phyloP scores from a whole-genome alignment of 2,329 filamentous ascomycete species.

The Alternaria incomplexa region DNA sequence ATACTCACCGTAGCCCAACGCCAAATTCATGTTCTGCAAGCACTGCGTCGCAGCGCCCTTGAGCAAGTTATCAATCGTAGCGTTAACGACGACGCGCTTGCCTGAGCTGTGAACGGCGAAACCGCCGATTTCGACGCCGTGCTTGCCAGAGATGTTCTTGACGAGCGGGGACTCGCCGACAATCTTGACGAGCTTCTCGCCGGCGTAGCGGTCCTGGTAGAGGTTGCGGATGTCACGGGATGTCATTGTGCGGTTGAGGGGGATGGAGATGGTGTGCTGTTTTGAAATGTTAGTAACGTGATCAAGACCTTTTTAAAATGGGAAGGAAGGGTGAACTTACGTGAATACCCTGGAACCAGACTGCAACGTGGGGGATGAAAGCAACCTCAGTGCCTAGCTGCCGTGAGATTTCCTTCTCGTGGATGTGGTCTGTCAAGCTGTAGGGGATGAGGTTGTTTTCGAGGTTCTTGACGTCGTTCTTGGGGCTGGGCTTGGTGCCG shows the following conservation, averaged over 20 bases:
- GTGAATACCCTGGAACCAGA: constrained; percentile 95
- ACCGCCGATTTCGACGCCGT: constrained; percentile 91
- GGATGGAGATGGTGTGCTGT: constrained; percentile 85
- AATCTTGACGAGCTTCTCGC: constrained; percentile 93
- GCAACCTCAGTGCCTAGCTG: constrained; percentile 78
- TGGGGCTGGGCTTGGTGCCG: constrained; percentile 90
- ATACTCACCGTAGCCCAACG: constrained; percentile 86
- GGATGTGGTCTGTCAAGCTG: constrained; percentile 90
- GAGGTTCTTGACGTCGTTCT: constrained; percentile 87
- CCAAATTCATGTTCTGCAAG: constrained; percentile 93
- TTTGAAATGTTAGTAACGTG: background rate
- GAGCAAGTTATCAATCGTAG: constrained; percentile 90
- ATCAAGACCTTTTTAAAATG: background rate
- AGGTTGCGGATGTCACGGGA: constrained; percentile 91
- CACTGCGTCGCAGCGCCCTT: constrained; percentile 95
- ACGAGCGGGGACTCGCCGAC: constrained; percentile 86
- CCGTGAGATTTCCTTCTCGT: constrained; percentile 85
- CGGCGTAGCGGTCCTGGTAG: constrained; percentile 95
- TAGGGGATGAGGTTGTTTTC: constrained; percentile 90
- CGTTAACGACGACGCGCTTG: constrained; percentile 91
- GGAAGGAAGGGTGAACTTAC: constrained; percentile 43
- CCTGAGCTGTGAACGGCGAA: constrained; percentile 92
- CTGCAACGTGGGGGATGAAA: constrained; percentile 93
- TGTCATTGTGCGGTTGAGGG: constrained; percentile 83
- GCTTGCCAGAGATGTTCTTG: constrained; percentile 81